Evolutionary conservation across 345 rosid species (phyloP), one percentile per base, ranked within the genome.

Genomic region (Lepidium sativum): DNA sequence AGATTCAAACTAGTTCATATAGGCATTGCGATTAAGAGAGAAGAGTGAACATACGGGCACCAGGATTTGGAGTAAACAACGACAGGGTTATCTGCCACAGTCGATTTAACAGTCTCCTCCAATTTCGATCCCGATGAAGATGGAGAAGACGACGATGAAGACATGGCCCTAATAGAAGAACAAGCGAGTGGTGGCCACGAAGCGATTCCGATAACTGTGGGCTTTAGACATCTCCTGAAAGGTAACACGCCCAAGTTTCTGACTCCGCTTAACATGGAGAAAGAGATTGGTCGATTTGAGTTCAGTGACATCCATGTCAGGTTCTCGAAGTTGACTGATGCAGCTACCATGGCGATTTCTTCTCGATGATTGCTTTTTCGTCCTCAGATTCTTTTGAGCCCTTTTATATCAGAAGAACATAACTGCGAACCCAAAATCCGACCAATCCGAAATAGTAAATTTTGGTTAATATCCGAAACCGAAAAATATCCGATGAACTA

Each of bases 41-140:
- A 69, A 42, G 63, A 43, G 47, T 29, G 48, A 62, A 81, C 98
- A 55, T 78, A 92, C 97, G 92, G 81, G 87, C 98, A 92, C 90
- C 90, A 92, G 69, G 75, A 54, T 73, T 87, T 94, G 72, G 99
- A 94, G 81, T 94, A 94, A 60, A 94, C 96, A 48, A 94, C 99
- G 41, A 86, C 95, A 20, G 87, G 88, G 61, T 87, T 94, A 17
- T 86, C 87, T 29, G 65, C 66, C 2, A 89, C 81, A 17, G 92
- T 87, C 75, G 73, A 84, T 76, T 79, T 87, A 38, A 94, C 84
- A 23, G 54, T 77, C 18, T 86, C 97, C 74, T 89, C 97, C 31
- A 84, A 83, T 68, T 82, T 75, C 41, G 95, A 80, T 14, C 88
- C 92, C 37, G 50, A 87, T 20, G 97, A 84, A 41, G 74, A 69